Evolutionary conservation across 108 stramenopile species (phyloP), one percentile per base, ranked within the genome.

Genomic region (Pseudonitzschia multiseries): DNA sequence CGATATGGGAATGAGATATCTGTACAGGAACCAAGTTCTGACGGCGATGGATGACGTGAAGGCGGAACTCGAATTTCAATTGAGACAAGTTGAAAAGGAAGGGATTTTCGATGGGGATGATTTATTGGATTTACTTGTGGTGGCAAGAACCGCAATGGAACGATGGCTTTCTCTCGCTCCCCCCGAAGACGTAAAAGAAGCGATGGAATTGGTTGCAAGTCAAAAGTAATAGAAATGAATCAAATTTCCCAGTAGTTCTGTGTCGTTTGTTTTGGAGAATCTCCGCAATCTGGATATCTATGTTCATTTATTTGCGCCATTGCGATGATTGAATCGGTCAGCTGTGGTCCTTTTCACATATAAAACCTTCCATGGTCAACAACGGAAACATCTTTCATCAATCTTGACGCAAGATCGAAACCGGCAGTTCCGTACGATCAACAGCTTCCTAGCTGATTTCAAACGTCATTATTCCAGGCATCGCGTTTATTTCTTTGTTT

Each of bases 1-100:
- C 24, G 78, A 84, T 66, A 81, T 84, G 81, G 85, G 82, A 43
- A 44, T 83, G 59, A 50, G 83, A 63, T 83, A 83, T 66, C 69
- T 86, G 42, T 63, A 74, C 15, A 72, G 85, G 50, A 86, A 86
- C 59, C 73, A 86, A 43, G 31, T 83, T 31, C 60, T 86, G 65
- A 83, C 85, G 32, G 77, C 74, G 31, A 44, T 69, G 57, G 83
- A 81, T 20, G 82, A 86, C 67, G 82, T 76, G 14, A 74, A 61
- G 68, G 82, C 81, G 13, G 85, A 86, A 70, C 46, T 81, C 20
- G 48, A 69, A 59, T 86, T 83, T 65, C 80, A 83, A 57, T 73
- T 79, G 57, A 57, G 26, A 41, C 44, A 32, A 10, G 52, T n/a
- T 48, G 48, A 31, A 63, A 9, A 24, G 18, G n/a, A 53, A 8